Conservation (phyloP, 108 stramenopile genomes). For the Conticribra weissflogii region DNA sequence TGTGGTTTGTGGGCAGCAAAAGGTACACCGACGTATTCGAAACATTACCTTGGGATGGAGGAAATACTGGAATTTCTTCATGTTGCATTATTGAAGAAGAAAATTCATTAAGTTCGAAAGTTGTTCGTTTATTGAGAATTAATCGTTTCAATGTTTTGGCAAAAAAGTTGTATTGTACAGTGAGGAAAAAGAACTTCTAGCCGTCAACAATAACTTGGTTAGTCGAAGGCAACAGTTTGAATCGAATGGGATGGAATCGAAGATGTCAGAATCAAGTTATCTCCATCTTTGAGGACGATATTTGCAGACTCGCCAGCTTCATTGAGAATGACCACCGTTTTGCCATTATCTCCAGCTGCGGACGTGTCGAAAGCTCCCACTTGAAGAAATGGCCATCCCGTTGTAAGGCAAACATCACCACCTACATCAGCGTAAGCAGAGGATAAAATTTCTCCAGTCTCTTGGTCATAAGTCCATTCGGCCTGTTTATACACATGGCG, state of each 20-base stretch:
- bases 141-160: too few relatives aligned
- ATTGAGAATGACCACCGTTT: slow-evolving; percentile 72
- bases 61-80: too few relatives aligned
- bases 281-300: slow-evolving; percentile 67
- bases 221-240: slow-evolving; percentile 62
- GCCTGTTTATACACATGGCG: too few relatives aligned
- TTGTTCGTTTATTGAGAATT: too few relatives aligned
- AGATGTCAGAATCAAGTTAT: slow-evolving; percentile 56
- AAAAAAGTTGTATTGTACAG: too few relatives aligned
- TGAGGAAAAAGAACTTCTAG: neutral
- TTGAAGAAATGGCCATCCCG: slow-evolving; percentile 91
- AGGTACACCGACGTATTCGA: too few relatives aligned
- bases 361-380: slow-evolving; percentile 79
- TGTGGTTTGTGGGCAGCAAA: too few relatives aligned
- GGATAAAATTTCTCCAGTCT: slow-evolving; percentile 69
- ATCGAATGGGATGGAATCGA: slow-evolving; percentile 83
- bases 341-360: slow-evolving; percentile 41
- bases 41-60: too few relatives aligned
- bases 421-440: slow-evolving; percentile 44
- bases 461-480: slow-evolving; percentile 54
- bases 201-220: neutral
- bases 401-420: slow-evolving; percentile 83
- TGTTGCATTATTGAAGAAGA: too few relatives aligned
- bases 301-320: slow-evolving; percentile 77
- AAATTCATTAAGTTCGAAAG: too few relatives aligned